Percentiles rank a stretch among this genome's conserved stretches.
These are phyloP conservation scores for Ilex paraguariensis DNA, from an alignment of 305 asterid species.

Conservation along the genomic window DNA sequence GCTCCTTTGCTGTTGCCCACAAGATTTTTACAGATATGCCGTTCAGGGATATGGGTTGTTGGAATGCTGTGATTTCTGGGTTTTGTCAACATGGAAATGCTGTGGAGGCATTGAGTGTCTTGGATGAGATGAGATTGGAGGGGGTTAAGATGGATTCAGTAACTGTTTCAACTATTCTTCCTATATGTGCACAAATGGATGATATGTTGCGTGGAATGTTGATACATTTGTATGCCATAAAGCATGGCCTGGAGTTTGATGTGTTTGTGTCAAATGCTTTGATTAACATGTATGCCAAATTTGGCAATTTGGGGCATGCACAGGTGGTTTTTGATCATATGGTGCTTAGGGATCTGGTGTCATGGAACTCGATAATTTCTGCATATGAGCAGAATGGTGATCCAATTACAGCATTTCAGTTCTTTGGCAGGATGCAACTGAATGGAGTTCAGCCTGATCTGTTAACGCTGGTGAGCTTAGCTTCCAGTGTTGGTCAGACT, in stretches of 20 bases:
- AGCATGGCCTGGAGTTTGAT: conserved; percentile 57
- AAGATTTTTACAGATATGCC: conserved; percentile 67
- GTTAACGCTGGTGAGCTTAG: conserved; percentile 62
- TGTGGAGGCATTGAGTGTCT: conserved; percentile 42
- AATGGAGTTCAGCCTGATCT: conserved; percentile 48
- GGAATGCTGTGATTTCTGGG: conserved; percentile 89
- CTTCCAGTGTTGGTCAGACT: conserved; percentile 61
- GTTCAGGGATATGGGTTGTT: conserved; percentile 72
- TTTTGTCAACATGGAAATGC: conserved; percentile 60
- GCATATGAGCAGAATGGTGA: conserved; percentile 67
- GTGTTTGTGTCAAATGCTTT: conserved; percentile 71
- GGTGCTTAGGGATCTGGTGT: conserved; percentile 50
- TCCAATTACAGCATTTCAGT: conserved; percentile 37
- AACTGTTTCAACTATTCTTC: conserved; percentile 59
- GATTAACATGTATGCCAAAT: conserved; percentile 77
- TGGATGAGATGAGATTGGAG: conserved; percentile 56
- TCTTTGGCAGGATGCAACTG: conserved; percentile 50
- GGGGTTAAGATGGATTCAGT: conserved; percentile 60
- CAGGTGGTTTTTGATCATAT: conserved; percentile 47
- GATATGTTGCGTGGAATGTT: conserved; percentile 41
- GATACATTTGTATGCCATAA: conserved; percentile 56
- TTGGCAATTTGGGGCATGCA: conserved; percentile 47
- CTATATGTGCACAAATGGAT: conserved; percentile 56
- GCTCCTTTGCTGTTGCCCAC: conserved; percentile 37
- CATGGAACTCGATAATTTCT: conserved; percentile 82